Base-by-base conservation (phyloP, 495 filamentous ascomycete species). In the Entonaema liquescens region DNA sequence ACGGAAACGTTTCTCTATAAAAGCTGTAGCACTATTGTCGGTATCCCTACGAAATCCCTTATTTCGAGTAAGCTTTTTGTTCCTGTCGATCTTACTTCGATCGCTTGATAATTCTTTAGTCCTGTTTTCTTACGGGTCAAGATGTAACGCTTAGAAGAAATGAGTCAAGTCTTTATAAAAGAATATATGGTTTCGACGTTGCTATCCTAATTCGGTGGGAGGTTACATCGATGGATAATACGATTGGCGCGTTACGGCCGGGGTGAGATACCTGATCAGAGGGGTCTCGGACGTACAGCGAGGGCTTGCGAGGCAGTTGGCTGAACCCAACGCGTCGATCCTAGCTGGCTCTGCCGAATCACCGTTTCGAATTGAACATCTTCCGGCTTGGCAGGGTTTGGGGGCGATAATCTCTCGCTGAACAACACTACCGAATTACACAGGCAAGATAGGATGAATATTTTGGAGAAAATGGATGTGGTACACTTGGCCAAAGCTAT, bases 361-460 rank as follows among this genome's bases (percentile, higher is more conserved):
- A 42, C n/a, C 47, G 26, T 47, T 42, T n/a, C 50, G 31, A 58
- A 56, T 62, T 62, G 55, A 59, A 50, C 44, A 75, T 75, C 69
- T 77, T 62, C 72, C 74, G 72, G 68, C 74, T 77, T 77, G 74
- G 74, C 74, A 65, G 28, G 47, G 60, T 69, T 67, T 66, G 56
- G 55, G 36, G 52, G 55, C 23, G 63, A 33, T 44, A 35, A 70
- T 73, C 67, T 62, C 29, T 66, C 62, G 15, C 40, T 58, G 49
- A 61, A 21, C 29, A 66, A 7, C 42, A 23, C 42, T 47, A 12
- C 15, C 49, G 25, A 44, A 54, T 50, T 52, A 44, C 25, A 56
- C 44, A n/a, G 54, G 55, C 4, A 17, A 42, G 56, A 26, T 42
- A 59, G 23, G 56, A 26, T 5, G 56, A 44, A 42, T 64, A 53